Evolutionary conservation across 768 basidiomycete genomes (phyloP).

Genomic region (Mycena leptocephala): DNA sequence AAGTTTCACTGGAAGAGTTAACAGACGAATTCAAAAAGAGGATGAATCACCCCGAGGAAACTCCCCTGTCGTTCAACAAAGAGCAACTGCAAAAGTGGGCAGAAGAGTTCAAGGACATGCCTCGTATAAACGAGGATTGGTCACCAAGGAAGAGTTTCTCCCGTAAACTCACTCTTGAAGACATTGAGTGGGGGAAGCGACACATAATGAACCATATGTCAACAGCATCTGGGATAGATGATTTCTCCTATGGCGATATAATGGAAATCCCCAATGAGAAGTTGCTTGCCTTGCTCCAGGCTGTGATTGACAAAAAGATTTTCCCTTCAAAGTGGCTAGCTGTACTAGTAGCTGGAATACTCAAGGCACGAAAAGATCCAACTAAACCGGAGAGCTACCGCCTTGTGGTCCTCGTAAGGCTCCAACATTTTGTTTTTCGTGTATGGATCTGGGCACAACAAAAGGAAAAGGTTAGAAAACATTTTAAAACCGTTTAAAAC

Average conservation of each 20-base stretch:
- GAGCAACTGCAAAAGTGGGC: neutral
- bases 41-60: slow-evolving; percentile 2
- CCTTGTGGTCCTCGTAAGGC: neutral
- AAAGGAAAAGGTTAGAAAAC: too few relatives aligned
- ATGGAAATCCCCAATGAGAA: slow-evolving; percentile 1
- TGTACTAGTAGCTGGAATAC: too few relatives aligned
- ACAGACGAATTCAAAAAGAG: slow-evolving; percentile 11
- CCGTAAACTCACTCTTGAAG: neutral
- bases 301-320: neutral
- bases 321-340: neutral
- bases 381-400: neutral
- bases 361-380: too few relatives aligned
- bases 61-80: slow-evolving; percentile 6
- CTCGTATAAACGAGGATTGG: neutral
- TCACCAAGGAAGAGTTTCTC: slow-evolving; percentile 18
- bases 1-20: neutral
- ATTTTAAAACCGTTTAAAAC: too few relatives aligned
- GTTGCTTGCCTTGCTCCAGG: neutral
- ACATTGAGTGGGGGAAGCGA: neutral
- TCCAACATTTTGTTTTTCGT: too few relatives aligned
- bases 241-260: slow-evolving; percentile 4
- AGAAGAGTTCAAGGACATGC: neutral
- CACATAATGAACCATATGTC: neutral
- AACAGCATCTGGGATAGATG: neutral
- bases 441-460: too few relatives aligned